Evolutionary conservation across 1,284 basidiomycete genomes (phyloP), one percentile per base, ranked within the genome.

Genomic region (Cystobasidiaceae sp.): DNA sequence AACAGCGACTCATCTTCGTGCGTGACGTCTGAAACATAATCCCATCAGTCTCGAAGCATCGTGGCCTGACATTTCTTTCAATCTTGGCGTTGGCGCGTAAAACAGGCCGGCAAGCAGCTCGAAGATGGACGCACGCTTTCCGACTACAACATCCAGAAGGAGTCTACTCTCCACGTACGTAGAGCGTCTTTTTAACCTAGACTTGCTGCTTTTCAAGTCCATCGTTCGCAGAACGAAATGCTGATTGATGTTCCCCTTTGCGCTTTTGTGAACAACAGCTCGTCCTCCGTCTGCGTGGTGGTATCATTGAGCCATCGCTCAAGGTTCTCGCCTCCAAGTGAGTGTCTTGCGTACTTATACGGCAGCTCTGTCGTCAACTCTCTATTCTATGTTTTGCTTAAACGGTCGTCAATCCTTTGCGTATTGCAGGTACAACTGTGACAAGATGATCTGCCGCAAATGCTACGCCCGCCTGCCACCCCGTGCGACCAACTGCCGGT

Each of bases 121-220:
- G 93, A 96, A 81, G 93, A 97, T 79, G 93, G 93, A 68, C 88
- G 92, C 75, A 96, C 92, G 44, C 83, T 96, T 67, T 87, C 83
- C 74, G 93, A 96, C 82, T 96, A 96, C 83, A 94, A 94, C 83
- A 96, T 96, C 80, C 94, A 98, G 83, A 97, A 97, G 84, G 94
- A 97, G 82, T 93, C 90, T 19, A 97, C 94, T 45, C 88, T 97
- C n/a, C 61, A 64, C 34, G 61, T 64, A 27, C 23, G 61, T n/a
- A n/a, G n/a, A n/a, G n/a, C n/a, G n/a, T n/a, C n/a, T n/a, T n/a
- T n/a, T n/a, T n/a, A n/a, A n/a, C n/a, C n/a, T n/a, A n/a, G 1
- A n/a, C n/a, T n/a, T n/a, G n/a, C n/a, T n/a, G n/a, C n/a, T n/a
- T n/a, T n/a, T n/a, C n/a, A n/a, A n/a, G n/a, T n/a, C n/a, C n/a